A percentile compares a stretch with the other conserved stretches of the same genome.
Conservation (phyloP, 2,329 filamentous ascomycete genomes). For the Neopestalotiopsis sp. region DNA sequence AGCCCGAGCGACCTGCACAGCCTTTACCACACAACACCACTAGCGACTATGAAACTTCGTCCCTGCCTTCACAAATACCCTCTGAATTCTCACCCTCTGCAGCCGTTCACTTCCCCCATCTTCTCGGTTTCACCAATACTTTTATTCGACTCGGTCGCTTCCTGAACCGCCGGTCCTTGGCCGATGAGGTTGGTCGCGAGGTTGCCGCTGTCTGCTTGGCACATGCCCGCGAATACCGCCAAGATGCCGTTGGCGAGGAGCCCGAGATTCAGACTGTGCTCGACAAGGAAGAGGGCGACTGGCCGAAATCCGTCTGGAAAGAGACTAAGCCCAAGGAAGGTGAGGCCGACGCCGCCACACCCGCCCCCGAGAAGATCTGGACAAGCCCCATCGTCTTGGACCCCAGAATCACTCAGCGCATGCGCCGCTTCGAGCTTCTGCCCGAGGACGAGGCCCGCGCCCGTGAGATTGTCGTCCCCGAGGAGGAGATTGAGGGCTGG, state of each 20-base stretch:
- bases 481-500: conserved; percentile 74
- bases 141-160: conserved; percentile 86
- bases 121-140: conserved; percentile 91
- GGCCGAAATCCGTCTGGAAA: conserved; percentile 81
- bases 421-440: conserved; percentile 77
- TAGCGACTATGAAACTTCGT: conserved; percentile 70
- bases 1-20: conserved; percentile 64
- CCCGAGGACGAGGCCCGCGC: conserved; percentile 74
- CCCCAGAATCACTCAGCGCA: conserved; percentile 73
- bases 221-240: conserved; percentile 54
- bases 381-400: conserved; percentile 77
- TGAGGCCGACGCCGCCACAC: conserved; percentile 26
- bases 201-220: conserved; percentile 84
- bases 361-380: conserved; percentile 64
- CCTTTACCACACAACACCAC: conserved; percentile 76
- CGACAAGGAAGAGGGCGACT: conserved; percentile 75
- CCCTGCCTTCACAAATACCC: conserved; percentile 70
- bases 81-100: conserved; percentile 73
- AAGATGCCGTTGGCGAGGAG: conserved; percentile 39
- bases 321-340: conserved; percentile 48
- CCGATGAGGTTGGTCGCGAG: conserved; percentile 85
- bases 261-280: conserved; percentile 71
- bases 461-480: conserved; percentile 63
- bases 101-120: conserved; percentile 80
- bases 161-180: conserved; percentile 82